These are phyloP conservation scores for Phanerochaete sordida DNA, from an alignment of 768 basidiomycete species.

Conservation along the genomic window DNA sequence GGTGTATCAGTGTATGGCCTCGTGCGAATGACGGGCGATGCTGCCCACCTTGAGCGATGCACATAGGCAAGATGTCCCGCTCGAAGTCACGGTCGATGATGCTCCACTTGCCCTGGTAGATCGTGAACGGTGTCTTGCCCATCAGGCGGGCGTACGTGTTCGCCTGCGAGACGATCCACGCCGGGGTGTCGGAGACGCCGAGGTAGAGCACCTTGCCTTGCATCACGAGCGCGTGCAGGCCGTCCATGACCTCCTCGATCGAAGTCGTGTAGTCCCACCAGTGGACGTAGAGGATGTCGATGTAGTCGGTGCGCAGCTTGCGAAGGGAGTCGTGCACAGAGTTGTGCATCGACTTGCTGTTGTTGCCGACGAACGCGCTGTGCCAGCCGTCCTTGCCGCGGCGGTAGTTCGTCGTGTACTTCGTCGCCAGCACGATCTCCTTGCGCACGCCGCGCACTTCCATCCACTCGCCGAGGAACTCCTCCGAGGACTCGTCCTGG, in stretches of 20 bases:
- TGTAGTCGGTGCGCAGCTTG: slow-evolving; percentile 39
- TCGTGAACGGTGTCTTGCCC: slow-evolving; percentile 34
- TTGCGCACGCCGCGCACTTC: slow-evolving; percentile 29
- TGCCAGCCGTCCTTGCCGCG: slow-evolving; percentile 17
- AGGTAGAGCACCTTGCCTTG: slow-evolving; percentile 33
- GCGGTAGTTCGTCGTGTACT: slow-evolving; percentile 14
- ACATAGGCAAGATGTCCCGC: slow-evolving; percentile 37
- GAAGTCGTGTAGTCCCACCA: slow-evolving; percentile 36
- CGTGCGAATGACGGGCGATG: slow-evolving; percentile 31
- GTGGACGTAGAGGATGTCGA: slow-evolving; percentile 44
- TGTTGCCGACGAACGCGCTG: slow-evolving; percentile 38
- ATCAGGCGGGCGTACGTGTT: slow-evolving; percentile 38
- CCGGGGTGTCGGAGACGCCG: slow-evolving; percentile 25
- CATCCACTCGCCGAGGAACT: slow-evolving; percentile 40
- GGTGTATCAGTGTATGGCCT: slow-evolving; percentile 23
- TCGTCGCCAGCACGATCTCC: slow-evolving; percentile 28
- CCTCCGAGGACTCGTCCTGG: slow-evolving; percentile 29
- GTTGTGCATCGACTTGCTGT: slow-evolving; percentile 29
- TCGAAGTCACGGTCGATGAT: slow-evolving; percentile 35
- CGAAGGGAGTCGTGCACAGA: slow-evolving; percentile 30
- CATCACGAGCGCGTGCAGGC: slow-evolving; percentile 32
- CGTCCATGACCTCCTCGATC: slow-evolving; percentile 38
- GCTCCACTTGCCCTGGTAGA: slow-evolving; percentile 38
- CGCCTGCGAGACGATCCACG: slow-evolving; percentile 32
- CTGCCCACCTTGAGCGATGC: slow-evolving; percentile 21